Conservation (phyloP, 805 yeast species). For the Nakazawaea anatomiae region DNA sequence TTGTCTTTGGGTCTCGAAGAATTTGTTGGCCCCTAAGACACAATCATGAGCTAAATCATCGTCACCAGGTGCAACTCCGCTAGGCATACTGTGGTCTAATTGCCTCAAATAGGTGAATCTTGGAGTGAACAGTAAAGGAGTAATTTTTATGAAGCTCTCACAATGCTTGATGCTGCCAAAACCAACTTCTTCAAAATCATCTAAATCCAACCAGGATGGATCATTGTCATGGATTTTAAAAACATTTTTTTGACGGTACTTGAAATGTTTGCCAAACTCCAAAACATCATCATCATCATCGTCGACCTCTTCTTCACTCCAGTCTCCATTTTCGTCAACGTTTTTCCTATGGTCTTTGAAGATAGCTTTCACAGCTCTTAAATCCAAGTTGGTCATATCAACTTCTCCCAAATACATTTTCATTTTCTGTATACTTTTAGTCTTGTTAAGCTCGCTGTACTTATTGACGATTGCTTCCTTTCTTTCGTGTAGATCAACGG, state of each 20-base stretch:
- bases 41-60: slow-evolving; percentile 59
- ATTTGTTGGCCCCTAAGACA: slow-evolving; percentile 41
- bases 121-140: slow-evolving; percentile 65
- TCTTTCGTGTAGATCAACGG: slow-evolving; percentile 63
- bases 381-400: slow-evolving; percentile 47
- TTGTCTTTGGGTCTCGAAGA: slow-evolving; percentile 41
- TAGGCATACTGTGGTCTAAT: slow-evolving; percentile 39
- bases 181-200: slow-evolving; percentile 58
- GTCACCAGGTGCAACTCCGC: slow-evolving; percentile 38
- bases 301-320: slow-evolving; percentile 11
- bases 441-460: slow-evolving; percentile 40
- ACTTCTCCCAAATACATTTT: slow-evolving; percentile 65
- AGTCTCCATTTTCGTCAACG: not conserved
- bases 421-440: slow-evolving; percentile 38
- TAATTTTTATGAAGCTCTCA: slow-evolving; percentile 38
- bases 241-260: slow-evolving; percentile 4
- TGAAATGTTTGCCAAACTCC: slow-evolving; percentile 11
- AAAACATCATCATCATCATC: slow-evolving; percentile 1
- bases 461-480: slow-evolving; percentile 39
- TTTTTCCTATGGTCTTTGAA: slow-evolving; percentile 26
- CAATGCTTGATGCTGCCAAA: slow-evolving; percentile 29
- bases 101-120: slow-evolving; percentile 64
- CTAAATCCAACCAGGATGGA: slow-evolving; percentile 52
- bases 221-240: slow-evolving; percentile 37
- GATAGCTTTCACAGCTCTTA: slow-evolving; percentile 47